Evolutionary conservation across 2,329 filamentous ascomycete genomes (phyloP).

Genomic region (Penicillium sp.): DNA sequence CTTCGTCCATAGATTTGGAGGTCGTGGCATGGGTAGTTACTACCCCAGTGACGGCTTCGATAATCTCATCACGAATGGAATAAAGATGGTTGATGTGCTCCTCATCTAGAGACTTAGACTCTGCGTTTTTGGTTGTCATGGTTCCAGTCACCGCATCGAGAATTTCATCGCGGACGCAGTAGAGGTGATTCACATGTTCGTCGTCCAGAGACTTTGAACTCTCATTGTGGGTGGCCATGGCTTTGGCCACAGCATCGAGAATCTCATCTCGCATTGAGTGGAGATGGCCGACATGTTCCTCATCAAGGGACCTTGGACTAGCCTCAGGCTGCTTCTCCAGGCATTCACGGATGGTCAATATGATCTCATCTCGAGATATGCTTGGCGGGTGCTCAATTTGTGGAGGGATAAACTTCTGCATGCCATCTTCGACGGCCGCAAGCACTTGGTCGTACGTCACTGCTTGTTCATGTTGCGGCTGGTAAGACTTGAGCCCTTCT

Average conservation of each 20-base stretch:
- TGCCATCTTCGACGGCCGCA: slow-evolving; percentile 77
- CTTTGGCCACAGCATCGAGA: slow-evolving; percentile 30
- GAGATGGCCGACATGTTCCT: slow-evolving; percentile 27
- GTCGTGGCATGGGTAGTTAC: slow-evolving; percentile 24
- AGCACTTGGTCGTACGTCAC: slow-evolving; percentile 83
- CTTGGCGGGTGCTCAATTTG: slow-evolving; percentile 66
- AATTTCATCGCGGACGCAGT: slow-evolving; percentile 31
- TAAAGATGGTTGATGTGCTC: slow-evolving; percentile 24
- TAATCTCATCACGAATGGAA: slow-evolving; percentile 32
- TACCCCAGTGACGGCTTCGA: slow-evolving; percentile 29
- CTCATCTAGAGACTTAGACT: slow-evolving; percentile 21
- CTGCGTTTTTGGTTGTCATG: slow-evolving; percentile 22
- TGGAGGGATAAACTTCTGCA: slow-evolving; percentile 77
- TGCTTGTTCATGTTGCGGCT: slow-evolving; percentile 52
- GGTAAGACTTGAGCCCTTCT: slow-evolving; percentile 78
- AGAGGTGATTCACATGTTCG: slow-evolving; percentile 25
- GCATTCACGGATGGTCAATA: slow-evolving; percentile 80
- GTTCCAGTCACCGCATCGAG: slow-evolving; percentile 30
- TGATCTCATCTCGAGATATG: slow-evolving; percentile 77
- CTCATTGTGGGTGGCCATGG: slow-evolving; percentile 25
- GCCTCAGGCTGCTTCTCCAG: slow-evolving; percentile 71
- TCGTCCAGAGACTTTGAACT: slow-evolving; percentile 20
- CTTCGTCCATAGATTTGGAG: slow-evolving; percentile 21
- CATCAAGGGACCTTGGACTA: slow-evolving; percentile 21
- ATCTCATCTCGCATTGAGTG: slow-evolving; percentile 34